Conservation (phyloP, 2,329 filamentous ascomycete species). For the Magnaporthiopsis rhizophila region DNA sequence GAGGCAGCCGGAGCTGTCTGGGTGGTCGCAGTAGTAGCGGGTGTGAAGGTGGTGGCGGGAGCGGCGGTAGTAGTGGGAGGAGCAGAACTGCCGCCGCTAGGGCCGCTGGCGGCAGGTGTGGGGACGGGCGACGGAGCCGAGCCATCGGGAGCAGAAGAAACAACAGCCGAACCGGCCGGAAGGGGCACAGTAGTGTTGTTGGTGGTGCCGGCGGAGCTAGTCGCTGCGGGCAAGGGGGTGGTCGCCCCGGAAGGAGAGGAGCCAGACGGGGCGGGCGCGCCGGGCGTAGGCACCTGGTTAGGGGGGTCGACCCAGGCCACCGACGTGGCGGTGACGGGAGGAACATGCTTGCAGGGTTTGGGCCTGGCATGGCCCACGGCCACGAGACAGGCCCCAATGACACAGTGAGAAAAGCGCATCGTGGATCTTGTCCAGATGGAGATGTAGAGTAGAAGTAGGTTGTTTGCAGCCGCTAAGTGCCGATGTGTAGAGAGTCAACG, state of each 20-base stretch:
- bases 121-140: neutral
- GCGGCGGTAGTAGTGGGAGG: neutral
- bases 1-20: neutral
- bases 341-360: neutral
- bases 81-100: neutral
- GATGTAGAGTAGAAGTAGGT: neutral
- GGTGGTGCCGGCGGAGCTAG: neutral
- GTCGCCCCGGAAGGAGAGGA: neutral
- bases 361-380: neutral
- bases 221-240: neutral
- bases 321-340: neutral
- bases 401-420: conserved; percentile 1
- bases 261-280: neutral
- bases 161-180: neutral
- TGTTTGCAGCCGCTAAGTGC: neutral
- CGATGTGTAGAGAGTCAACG: neutral
- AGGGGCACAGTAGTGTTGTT: neutral
- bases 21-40: neutral
- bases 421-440: neutral
- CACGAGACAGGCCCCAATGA: neutral
- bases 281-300: too few species aligned
- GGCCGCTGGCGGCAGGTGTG: neutral
- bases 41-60: too few species aligned
- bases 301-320: neutral
- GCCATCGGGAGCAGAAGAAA: neutral